Conservation (phyloP, 2,329 filamentous ascomycete species). For the Sarocladium oryzae region DNA sequence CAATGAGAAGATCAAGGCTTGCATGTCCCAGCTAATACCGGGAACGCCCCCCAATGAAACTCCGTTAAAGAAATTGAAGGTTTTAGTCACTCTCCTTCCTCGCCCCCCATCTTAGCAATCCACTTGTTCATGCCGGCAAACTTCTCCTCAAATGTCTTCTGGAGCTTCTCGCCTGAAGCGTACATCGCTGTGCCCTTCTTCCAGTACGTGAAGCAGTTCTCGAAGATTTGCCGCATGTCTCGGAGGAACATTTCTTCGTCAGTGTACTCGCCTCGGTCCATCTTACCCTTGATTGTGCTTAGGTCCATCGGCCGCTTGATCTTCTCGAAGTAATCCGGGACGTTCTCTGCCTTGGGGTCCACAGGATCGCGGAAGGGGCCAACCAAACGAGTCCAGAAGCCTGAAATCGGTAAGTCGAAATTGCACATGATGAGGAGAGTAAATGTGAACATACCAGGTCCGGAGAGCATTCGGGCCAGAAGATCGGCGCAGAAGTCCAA, state of each 20-base stretch:
- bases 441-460: slow-evolving; percentile 40
- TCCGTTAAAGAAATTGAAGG: neutral
- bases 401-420: slow-evolving; percentile 24
- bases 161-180: slow-evolving; percentile 47
- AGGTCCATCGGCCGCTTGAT: slow-evolving; percentile 58
- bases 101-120: slow-evolving; percentile 45
- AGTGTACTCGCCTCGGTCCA: slow-evolving; percentile 47
- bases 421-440: neutral
- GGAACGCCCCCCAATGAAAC: neutral
- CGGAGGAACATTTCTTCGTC: slow-evolving; percentile 46
- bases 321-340: slow-evolving; percentile 56
- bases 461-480: slow-evolving; percentile 53
- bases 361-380: slow-evolving; percentile 56
- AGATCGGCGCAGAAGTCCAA: slow-evolving; percentile 53
- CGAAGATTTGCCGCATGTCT: slow-evolving; percentile 56
- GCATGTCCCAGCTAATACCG: neutral
- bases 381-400: slow-evolving; percentile 61
- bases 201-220: slow-evolving; percentile 61
- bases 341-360: slow-evolving; percentile 47
- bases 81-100: slow-evolving; percentile 23
- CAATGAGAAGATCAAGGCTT: neutral
- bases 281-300: slow-evolving; percentile 52
- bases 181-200: slow-evolving; percentile 48
- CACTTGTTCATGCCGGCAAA: slow-evolving; percentile 53
- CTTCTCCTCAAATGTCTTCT: slow-evolving; percentile 54